These are phyloP conservation scores for Wallacemonas sp. DNA, from an alignment of 208 protist species.

Conservation along the genomic window DNA sequence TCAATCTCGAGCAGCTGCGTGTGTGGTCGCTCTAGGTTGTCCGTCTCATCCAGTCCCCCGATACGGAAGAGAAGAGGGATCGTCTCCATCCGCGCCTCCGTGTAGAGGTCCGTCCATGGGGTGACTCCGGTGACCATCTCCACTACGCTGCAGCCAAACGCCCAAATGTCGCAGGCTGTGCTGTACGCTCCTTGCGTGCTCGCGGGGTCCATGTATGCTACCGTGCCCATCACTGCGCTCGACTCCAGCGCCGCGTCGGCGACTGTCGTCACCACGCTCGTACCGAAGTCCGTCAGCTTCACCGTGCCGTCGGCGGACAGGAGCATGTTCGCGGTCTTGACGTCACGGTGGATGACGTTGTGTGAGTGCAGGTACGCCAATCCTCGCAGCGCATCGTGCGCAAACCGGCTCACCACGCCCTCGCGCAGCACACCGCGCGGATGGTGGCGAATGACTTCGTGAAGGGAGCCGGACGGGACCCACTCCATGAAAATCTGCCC, in stretches of 20 bases:
- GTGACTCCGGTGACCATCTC: constrained; percentile 55
- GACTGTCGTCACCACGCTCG: constrained; percentile 39
- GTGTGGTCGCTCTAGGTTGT: constrained; percentile 29
- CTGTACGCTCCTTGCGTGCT: constrained; percentile 51
- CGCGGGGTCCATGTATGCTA: constrained; percentile 80
- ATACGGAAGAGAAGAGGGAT: constrained; percentile 65
- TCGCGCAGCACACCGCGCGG: constrained; percentile 40
- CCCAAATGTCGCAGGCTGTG: constrained; percentile 83
- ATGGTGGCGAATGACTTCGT: constrained; percentile 43
- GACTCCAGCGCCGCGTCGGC: constrained; percentile 34
- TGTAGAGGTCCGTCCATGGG: constrained; percentile 48
- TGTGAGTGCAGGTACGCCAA: constrained; percentile 62
- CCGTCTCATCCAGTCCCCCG: constrained; percentile 33
- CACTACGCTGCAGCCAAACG: constrained; percentile 74
- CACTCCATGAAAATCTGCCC: constrained; percentile 80
- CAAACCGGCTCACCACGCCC: constrained; percentile 55
- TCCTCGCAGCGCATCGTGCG: constrained; percentile 41
- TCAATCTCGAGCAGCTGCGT: constrained; percentile 15
- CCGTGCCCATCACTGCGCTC: constrained; percentile 50
- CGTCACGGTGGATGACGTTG: constrained; percentile 80
- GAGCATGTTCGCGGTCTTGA: constrained; percentile 88
- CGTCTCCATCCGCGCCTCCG: constrained; percentile 14
- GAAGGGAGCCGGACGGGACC: constrained; percentile 65
- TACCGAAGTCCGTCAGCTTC: constrained; percentile 86
- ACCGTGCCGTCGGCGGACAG: constrained; percentile 61